phyloP scores from a whole-genome alignment of 257 asterid species.

The Rubia yunnanensis region DNA sequence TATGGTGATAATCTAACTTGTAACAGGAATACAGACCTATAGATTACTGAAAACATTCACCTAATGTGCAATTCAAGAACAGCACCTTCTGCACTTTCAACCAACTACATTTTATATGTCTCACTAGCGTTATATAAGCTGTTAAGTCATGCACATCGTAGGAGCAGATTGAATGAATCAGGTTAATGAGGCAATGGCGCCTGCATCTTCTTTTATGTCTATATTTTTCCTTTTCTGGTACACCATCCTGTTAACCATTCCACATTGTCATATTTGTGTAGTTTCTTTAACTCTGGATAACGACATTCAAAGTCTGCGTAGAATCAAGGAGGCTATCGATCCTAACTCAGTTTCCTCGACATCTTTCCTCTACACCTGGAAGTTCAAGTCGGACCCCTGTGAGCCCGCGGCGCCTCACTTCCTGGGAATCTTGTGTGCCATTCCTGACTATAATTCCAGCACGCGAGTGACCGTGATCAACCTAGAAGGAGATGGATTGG shows the following conservation, averaged over 20 bases:
- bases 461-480: slow-evolving; percentile 26
- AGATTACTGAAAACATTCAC: neutral
- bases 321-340: slow-evolving; percentile 30
- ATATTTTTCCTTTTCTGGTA: neutral
- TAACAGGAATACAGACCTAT: neutral
- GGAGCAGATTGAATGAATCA: neutral
- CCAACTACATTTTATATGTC: slow-evolving; percentile 22
- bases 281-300: slow-evolving; percentile 26
- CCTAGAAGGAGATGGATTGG: slow-evolving; percentile 44
- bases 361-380: slow-evolving; percentile 40
- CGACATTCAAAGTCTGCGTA: slow-evolving; percentile 28
- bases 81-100: slow-evolving; percentile 16
- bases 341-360: slow-evolving; percentile 32
- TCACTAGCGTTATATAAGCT: neutral
- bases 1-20: neutral
- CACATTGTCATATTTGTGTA: slow-evolving; percentile 3
- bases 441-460: slow-evolving; percentile 25
- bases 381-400: slow-evolving; percentile 38
- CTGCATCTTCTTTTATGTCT: neutral
- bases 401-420: slow-evolving; percentile 32
- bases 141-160: neutral
- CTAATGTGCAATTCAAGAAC: neutral
- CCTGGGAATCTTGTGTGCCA: slow-evolving; percentile 27
- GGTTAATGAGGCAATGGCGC: slow-evolving; percentile 13
- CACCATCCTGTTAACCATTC: slow-evolving; percentile 1